These are phyloP conservation scores for Bisporella sp. DNA, from an alignment of 2,329 filamentous ascomycete genomes.

Conservation along the genomic window DNA sequence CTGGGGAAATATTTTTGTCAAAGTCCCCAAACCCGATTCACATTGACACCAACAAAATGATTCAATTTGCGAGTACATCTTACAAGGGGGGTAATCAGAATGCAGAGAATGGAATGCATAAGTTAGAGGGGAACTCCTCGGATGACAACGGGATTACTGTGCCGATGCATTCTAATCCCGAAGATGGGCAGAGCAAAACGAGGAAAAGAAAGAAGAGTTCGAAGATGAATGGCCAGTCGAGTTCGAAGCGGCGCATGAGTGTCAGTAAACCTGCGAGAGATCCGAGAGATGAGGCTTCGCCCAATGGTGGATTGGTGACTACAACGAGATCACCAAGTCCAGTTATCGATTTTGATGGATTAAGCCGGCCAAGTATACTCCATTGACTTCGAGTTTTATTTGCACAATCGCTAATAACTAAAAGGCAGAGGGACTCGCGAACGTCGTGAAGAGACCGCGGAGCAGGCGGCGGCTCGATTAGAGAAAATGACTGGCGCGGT, in stretches of 20 bases:
- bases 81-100: neutral
- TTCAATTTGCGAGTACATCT: constrained; percentile 17
- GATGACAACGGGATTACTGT: constrained; percentile 3
- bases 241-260: constrained; percentile 26
- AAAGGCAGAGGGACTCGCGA: constrained; percentile 57
- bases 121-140: constrained; percentile 1
- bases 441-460: constrained; percentile 49
- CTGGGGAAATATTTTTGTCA: constrained; percentile 7
- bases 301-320: constrained; percentile 16
- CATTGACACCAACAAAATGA: constrained; percentile 10
- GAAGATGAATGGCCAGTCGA: constrained; percentile 24
- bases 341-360: constrained; percentile 54
- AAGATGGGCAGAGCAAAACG: constrained; percentile 11
- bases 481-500: constrained; percentile 55
- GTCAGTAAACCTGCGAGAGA: constrained; percentile 56
- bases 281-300: constrained; percentile 42
- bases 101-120: neutral
- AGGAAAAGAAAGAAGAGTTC: neutral
- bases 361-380: constrained; percentile 48
- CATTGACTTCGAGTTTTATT: neutral
- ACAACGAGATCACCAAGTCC: constrained; percentile 44
- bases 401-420: constrained; percentile 1
- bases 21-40: neutral
- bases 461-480: constrained; percentile 44
- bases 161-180: constrained; percentile 1